These are phyloP conservation scores for Kluyveromyces lactis DNA, from an alignment of 805 yeast genomes.

Conservation along the genomic window DNA sequence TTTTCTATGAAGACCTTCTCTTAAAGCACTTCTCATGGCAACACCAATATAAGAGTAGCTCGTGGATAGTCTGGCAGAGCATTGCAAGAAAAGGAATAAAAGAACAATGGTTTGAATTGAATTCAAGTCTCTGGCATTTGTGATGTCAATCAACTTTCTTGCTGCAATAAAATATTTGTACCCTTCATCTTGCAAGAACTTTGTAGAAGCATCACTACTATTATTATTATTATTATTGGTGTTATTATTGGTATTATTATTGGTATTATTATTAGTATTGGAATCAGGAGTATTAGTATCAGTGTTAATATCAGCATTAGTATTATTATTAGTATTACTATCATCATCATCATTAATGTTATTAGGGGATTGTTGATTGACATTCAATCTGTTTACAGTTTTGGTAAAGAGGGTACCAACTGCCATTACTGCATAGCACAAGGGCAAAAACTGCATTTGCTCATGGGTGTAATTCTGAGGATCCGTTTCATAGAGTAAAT, in stretches of 20 bases:
- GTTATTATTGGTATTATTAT: background rate
- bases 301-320: constrained; percentile 9
- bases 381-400: constrained; percentile 30
- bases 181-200: constrained; percentile 50
- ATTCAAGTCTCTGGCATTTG: constrained; percentile 74
- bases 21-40: constrained; percentile 74
- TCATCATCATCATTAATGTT: too few relatives aligned
- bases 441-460: constrained; percentile 73
- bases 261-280: background rate
- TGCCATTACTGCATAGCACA: constrained; percentile 77
- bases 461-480: constrained; percentile 68
- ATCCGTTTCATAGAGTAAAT: constrained; percentile 67
- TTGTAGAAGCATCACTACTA: constrained; percentile 10
- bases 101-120: constrained; percentile 82
- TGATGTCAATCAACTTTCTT: constrained; percentile 72
- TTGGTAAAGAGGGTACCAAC: constrained; percentile 72
- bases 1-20: constrained; percentile 78
- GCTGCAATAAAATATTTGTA: constrained; percentile 82
- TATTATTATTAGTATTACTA: constrained; percentile 13
- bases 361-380: constrained; percentile 12
- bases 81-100: constrained; percentile 80
- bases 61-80: constrained; percentile 81
- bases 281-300: too few relatives aligned
- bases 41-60: constrained; percentile 89
- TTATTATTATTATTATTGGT: background rate